Percentiles rank a stretch among this genome's conserved stretches.
Conservation (phyloP, 306 rosid species). For the Oemleria cerasiformis region DNA sequence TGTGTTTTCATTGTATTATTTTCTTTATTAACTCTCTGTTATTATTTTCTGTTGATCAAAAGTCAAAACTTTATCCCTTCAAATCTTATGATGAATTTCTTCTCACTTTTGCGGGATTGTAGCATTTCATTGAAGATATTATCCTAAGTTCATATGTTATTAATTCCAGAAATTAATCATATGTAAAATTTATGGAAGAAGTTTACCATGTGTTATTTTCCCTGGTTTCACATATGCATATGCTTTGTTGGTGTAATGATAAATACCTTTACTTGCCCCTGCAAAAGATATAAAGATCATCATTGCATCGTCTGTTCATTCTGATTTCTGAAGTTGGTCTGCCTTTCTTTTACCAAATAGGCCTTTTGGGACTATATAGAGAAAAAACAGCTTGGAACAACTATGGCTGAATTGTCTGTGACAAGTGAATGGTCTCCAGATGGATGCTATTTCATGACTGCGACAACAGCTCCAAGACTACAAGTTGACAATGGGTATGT, state of each 20-base stretch:
- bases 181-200: background rate
- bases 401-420: slow-evolving; percentile 88
- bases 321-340: slow-evolving; percentile 18
- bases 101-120: too few species aligned
- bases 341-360: slow-evolving; percentile 39
- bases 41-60: too few species aligned
- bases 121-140: too few species aligned
- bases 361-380: slow-evolving; percentile 87
- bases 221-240: background rate
- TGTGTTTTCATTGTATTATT: too few species aligned
- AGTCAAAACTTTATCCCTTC: too few species aligned
- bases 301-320: background rate
- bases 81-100: too few species aligned
- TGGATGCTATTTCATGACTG: slow-evolving; percentile 95
- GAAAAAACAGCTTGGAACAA: slow-evolving; percentile 62
- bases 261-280: background rate
- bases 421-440: slow-evolving; percentile 96
- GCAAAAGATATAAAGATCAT: slow-evolving; percentile 3
- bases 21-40: too few species aligned
- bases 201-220: background rate
- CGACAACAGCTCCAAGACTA: slow-evolving; percentile 96
- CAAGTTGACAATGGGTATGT: slow-evolving; percentile 94
- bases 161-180: background rate
- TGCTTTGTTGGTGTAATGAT: background rate
- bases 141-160: too few species aligned